Evolutionary conservation across 331 rosid genomes (phyloP).

Genomic region (Quercus tomentella): DNA sequence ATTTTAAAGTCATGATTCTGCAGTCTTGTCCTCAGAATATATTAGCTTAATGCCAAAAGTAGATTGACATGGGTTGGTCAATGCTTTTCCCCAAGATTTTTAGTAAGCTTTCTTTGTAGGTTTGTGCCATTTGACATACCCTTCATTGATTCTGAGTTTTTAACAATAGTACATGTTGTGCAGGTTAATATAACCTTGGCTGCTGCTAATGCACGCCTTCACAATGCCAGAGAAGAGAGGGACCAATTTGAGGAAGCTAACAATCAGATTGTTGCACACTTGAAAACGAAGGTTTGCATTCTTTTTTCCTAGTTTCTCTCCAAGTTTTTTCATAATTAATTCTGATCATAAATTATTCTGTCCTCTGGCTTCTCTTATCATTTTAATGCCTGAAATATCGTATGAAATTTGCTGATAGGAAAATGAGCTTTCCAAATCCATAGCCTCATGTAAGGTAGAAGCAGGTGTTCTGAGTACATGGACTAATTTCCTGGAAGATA

Average conservation of each 20-base stretch:
- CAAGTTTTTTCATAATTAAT: conserved; percentile 9
- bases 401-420: conserved; percentile 55
- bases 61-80: background rate
- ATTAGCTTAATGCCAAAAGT: background rate
- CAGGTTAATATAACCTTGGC: conserved; percentile 83
- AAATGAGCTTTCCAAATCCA: conserved; percentile 75
- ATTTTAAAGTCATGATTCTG: background rate
- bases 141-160: conserved; percentile 20
- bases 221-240: conserved; percentile 86
- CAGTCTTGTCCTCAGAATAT: background rate
- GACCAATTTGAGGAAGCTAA: conserved; percentile 98
- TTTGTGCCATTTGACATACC: background rate
- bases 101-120: background rate
- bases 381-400: conserved; percentile 16
- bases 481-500: conserved; percentile 95
- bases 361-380: conserved; percentile 13
- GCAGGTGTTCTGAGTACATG: conserved; percentile 82
- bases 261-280: conserved; percentile 81
- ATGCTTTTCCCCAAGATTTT: background rate
- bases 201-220: conserved; percentile 82
- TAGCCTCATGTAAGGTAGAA: conserved; percentile 64
- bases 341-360: background rate
- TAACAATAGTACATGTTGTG: conserved; percentile 18
- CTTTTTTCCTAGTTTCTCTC: background rate
- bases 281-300: conserved; percentile 60